phyloP scores from a whole-genome alignment of 345 rosid species.

The Salix caprea region DNA sequence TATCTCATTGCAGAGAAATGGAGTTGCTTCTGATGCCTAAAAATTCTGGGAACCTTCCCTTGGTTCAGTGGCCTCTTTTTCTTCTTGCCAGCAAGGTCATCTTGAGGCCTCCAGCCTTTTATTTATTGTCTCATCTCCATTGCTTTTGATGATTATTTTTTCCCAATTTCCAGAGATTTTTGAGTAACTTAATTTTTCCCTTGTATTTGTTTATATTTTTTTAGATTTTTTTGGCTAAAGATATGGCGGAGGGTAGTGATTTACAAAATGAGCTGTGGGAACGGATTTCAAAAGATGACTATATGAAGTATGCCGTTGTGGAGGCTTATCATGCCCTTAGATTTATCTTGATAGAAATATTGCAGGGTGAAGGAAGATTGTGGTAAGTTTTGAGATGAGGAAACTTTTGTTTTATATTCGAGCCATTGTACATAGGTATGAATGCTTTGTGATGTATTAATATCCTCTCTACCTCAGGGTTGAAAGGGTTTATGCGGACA shows the following conservation, averaged over 20 bases:
- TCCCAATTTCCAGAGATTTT: not conserved
- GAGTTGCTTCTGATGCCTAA: constrained; percentile 92
- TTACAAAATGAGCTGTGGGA: constrained; percentile 88
- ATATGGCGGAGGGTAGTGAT: constrained; percentile 61
- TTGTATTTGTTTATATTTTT: not conserved
- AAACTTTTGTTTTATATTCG: not conserved
- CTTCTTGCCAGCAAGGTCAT: constrained; percentile 97
- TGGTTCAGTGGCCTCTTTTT: constrained; percentile 97
- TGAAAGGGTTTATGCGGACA: constrained; percentile 69
- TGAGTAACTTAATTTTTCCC: not conserved
- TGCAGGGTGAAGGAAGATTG: constrained; percentile 85
- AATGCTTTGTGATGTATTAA: constrained; percentile 14
- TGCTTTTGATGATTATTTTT: not conserved
- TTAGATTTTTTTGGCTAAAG: constrained; percentile 87
- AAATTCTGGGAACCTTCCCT: constrained; percentile 71
- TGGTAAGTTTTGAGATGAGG: constrained; percentile 48
- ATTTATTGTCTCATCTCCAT: not conserved
- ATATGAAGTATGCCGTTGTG: constrained; percentile 94
- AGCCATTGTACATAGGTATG: not conserved
- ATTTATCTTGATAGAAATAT: constrained; percentile 59
- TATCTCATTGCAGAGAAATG: constrained; percentile 59
- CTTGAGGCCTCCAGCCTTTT: not conserved
- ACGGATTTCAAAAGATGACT: constrained; percentile 74
- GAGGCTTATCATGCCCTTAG: constrained; percentile 69
- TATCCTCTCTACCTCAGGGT: constrained; percentile 52